Evolutionary conservation across 768 basidiomycete genomes (phyloP).

Genomic region (Tulasnella sp.): DNA sequence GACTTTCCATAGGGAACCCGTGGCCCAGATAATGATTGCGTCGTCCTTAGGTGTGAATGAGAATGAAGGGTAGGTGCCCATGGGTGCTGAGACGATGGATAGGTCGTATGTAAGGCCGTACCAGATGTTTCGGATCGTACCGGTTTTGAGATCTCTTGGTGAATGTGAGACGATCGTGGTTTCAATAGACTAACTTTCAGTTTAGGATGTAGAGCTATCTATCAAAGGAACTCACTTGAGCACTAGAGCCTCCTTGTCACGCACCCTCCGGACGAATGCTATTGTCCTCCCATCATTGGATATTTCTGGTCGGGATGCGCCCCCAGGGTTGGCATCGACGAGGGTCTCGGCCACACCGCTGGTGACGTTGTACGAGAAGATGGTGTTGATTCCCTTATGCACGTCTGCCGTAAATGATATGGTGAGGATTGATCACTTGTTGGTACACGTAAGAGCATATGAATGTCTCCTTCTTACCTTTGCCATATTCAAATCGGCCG

Average conservation of each 20-base stretch:
- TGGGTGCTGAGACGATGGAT: constrained; percentile 52
- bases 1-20: constrained; percentile 54
- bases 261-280: constrained; percentile 61
- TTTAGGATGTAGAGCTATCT: too few relatives aligned
- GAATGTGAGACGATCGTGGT: too few relatives aligned
- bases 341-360: constrained; percentile 40
- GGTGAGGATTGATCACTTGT: too few relatives aligned
- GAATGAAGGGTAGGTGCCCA: constrained; percentile 72
- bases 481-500: constrained; percentile 48
- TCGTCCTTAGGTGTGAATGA: constrained; percentile 50
- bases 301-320: constrained; percentile 61
- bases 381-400: constrained; percentile 58
- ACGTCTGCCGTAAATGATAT: constrained; percentile 37
- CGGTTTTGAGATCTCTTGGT: constrained; percentile 51
- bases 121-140: constrained; percentile 54
- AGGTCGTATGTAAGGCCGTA: constrained; percentile 60
- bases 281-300: constrained; percentile 57
- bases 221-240: constrained; percentile 60
- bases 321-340: constrained; percentile 49
- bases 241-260: constrained; percentile 61
- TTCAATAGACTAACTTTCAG: too few relatives aligned
- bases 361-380: constrained; percentile 55
- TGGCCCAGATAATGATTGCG: constrained; percentile 61
- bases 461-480: constrained; percentile 43
- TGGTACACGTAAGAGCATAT: too few relatives aligned